Base-by-base conservation (phyloP, 148 eudicot species). In the Vaccinium vitisidaea region DNA sequence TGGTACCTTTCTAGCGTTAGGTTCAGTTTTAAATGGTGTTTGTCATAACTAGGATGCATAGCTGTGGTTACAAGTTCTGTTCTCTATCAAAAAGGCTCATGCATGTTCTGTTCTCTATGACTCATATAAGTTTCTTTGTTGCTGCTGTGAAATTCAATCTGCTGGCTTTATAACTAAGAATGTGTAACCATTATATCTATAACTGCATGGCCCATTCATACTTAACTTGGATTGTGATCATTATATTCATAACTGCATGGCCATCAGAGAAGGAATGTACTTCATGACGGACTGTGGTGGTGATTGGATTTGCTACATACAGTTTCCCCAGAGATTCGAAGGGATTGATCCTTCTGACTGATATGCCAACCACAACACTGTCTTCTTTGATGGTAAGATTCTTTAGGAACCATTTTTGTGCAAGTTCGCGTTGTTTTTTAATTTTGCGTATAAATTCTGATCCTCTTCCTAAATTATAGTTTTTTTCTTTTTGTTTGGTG, bases 211-310 rank as follows among this genome's bases (percentile, higher is more conserved):
- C 19, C 95, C 98, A 5, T 95, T 95, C 65, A 95, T 95, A 55
- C 95, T 95, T 75, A 95, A 95, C 91, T 84, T 95, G 89, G 98
- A 95, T 70, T 95, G 98, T 74, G 98, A 95, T 73, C 98, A 95
- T 83, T 95, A 95, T 52, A 16, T 95, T 25, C 92, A 94, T 83
- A 95, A 95, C 36, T 92, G 91, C 13, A 87, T 86, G 86, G 98
- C 98, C n/a, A 87, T 95, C 18, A 86, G 87, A 86, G 98, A 95
- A 86, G 98, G 98, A 55, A 95, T 95, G 88, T 95, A 98, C 85
- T 95, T 93, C 88, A 94, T 95, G 98, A 91, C 94, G 98, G 98
- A 95, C 84, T 93, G 98, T 23, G 98, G 98, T 8, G 98, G 98
- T 74, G 98, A 95, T 43, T 92, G 95, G 76, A 88, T 95, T 48